Evolutionary conservation across 805 yeast species (phyloP).

Genomic region (Candida parachauliodes): DNA sequence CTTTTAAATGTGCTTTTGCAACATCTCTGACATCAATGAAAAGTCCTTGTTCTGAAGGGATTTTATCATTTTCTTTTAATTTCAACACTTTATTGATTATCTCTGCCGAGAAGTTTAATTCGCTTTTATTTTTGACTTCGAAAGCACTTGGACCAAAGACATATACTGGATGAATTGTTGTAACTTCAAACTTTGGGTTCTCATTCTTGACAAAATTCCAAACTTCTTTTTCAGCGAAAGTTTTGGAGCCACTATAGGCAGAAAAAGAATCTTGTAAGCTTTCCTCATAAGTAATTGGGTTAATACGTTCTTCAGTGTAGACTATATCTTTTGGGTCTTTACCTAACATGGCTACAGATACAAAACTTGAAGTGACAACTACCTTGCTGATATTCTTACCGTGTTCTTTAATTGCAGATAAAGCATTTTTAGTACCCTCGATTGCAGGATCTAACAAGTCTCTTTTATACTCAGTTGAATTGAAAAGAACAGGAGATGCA

Average conservation of each 20-base stretch:
- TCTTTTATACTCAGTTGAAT: slow-evolving; percentile 15
- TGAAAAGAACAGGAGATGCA: slow-evolving; percentile 25
- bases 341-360: not conserved
- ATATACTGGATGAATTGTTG: slow-evolving; percentile 32
- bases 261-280: not conserved
- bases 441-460: slow-evolving; percentile 28
- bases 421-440: slow-evolving; percentile 47
- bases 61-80: slow-evolving; percentile 10
- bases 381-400: slow-evolving; percentile 44
- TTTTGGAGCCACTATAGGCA: slow-evolving; percentile 39
- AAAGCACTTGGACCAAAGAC: slow-evolving; percentile 40
- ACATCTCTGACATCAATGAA: slow-evolving; percentile 25
- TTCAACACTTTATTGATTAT: slow-evolving; percentile 29
- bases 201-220: slow-evolving; percentile 26
- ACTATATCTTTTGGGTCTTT: slow-evolving; percentile 8
- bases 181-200: slow-evolving; percentile 27
- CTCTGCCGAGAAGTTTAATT: slow-evolving; percentile 24
- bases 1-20: slow-evolving; percentile 31
- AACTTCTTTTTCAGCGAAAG: slow-evolving; percentile 29
- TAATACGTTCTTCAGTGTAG: slow-evolving; percentile 34
- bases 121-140: slow-evolving; percentile 23
- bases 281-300: slow-evolving; percentile 28
- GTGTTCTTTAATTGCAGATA: slow-evolving; percentile 43
- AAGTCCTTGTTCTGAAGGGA: slow-evolving; percentile 17
- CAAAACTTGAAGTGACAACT: slow-evolving; percentile 50